Evolutionary conservation across 768 basidiomycete genomes (phyloP), one percentile per base, ranked within the genome.

Genomic region (Pisolithus sp.): DNA sequence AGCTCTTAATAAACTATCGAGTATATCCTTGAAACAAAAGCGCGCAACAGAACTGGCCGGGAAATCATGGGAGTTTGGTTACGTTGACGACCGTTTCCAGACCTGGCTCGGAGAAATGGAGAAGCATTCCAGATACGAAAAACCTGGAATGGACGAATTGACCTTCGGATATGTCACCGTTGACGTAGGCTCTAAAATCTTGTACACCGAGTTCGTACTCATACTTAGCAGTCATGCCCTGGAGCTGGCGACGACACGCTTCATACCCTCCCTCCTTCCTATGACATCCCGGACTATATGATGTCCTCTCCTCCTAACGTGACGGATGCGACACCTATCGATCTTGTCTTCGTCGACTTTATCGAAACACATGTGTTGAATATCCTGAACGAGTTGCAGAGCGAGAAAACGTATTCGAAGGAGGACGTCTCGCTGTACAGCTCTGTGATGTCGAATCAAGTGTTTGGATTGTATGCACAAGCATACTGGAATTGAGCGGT

Each of bases 261-360:
- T 0, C 86, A 90, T 62, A 63, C 72, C 2, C 81, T 86, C 5
- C 66, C 84, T 45, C 76, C 81, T 5, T 78, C 76, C 66, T 76
- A 74, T 65, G 46, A 62, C 15, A 54, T 71, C 7, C 82, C 82
- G 0, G 76, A 76, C 59, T 86, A 80, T 62, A 74, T 85, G 52
- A 74, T 71, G 21, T 81, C 80, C 0, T 59, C 68, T 15, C 62
- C 76, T 8, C 81, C 83, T 1, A 59, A 65, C 13, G 73, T 79
- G 4, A 50, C 75, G 0, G 72, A 73, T 49, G 69, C 73, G 53
- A 71, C 78, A 1, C 69, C 69, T 1, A 73, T 88, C 53, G 86
- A 90, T 60, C 73, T 90, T 26, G 81, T 88, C 31, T 88, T 86
- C 64, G 74, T 82, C 39, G 77, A 85, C 61, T 89, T 86, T 65